Base-by-base conservation (phyloP, 176 grass and related monocot genomes). In the Echinochloa phyllopogon region DNA sequence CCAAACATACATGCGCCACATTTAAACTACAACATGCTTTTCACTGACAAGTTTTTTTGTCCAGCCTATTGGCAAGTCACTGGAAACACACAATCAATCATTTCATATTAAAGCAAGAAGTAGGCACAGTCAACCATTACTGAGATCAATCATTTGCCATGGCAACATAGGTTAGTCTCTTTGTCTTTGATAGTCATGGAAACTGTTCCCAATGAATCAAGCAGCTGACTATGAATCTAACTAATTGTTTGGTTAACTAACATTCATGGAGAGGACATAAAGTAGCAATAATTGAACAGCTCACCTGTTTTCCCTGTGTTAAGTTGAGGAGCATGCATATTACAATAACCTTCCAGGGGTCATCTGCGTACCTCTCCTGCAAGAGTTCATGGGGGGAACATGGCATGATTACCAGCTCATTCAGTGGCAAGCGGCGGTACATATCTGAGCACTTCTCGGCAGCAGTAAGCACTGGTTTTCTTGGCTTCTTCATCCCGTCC, bases 261-360 rank as follows among this genome's bases (percentile, higher is more conserved):
- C 49, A 51, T 43, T 36, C 15, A 69, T 8, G 0, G 8, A 21
- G 2, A 64, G 6, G 29, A 43, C 6, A 47, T 2, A 48, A 49
- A 55, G 53, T 58, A 78, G 69, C 13, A 65, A 83, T 0, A 83
- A 78, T 42, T 23, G 53, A 39, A 33, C 4, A 72, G 65, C 73
- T 80, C 60, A 80, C 82, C 69, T 84, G 82, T 80, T n/a, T 40
- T 53, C 82, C 87, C 0, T 66, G 57, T 29, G 82, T 89, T 79
- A 47, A 8, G 29, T 89, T 89, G 41, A 84, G 82, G 14, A 89
- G 60, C 82, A 89, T 89, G 69, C 82, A 85, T 50, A 84, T 84
- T 37, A 89, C 82, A 58, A 85, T 68, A 41, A 89, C 87, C 60
- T 89, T 89, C 87, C 87, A 89, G 0, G 87, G 87, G 42, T 89